Percentiles rank a stretch among this genome's conserved stretches.
Conservation (phyloP, 2,329 filamentous ascomycete genomes). For the Daldinia sp. region DNA sequence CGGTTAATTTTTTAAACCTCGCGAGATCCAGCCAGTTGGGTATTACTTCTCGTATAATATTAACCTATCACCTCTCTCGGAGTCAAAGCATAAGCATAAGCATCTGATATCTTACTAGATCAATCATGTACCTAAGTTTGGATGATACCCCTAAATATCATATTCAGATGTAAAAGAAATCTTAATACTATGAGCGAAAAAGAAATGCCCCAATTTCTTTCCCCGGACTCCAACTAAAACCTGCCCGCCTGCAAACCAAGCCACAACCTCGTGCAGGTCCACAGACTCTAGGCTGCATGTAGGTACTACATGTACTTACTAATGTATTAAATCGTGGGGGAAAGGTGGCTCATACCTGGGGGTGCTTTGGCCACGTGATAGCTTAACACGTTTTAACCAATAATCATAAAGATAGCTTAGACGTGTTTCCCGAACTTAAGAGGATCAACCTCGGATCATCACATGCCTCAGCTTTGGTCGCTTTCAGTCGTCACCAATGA, state of each 20-base stretch:
- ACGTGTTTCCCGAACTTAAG: conserved; percentile 1
- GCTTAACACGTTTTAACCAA: conserved; percentile 4
- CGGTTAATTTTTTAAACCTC: conserved; percentile 21
- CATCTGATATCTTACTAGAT: conserved; percentile 4
- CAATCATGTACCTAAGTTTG: neutral
- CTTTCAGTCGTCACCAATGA: conserved; percentile 44
- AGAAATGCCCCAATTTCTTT: conserved; percentile 13
- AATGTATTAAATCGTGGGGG: conserved; percentile 29
- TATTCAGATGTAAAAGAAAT: neutral
- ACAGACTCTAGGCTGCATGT: neutral
- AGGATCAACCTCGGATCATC: conserved; percentile 43
- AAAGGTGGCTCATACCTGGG: conserved; percentile 32
- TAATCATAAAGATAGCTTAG: neutral
- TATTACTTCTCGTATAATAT: conserved; percentile 14
- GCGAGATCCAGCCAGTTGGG: conserved; percentile 31
- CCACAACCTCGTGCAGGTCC: conserved; percentile 5
- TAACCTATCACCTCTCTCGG: neutral
- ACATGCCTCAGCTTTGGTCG: conserved; percentile 40
- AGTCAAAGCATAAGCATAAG: neutral
- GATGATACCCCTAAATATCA: neutral
- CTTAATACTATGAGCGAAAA: neutral
- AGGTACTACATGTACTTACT: no score
- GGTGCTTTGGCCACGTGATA: conserved; percentile 13
- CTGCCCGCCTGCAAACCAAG: conserved; percentile 5
- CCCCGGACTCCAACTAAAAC: neutral